phyloP scores from a whole-genome alignment of 192 early-diverging fungal genomes.

The Mortierella antarctica region DNA sequence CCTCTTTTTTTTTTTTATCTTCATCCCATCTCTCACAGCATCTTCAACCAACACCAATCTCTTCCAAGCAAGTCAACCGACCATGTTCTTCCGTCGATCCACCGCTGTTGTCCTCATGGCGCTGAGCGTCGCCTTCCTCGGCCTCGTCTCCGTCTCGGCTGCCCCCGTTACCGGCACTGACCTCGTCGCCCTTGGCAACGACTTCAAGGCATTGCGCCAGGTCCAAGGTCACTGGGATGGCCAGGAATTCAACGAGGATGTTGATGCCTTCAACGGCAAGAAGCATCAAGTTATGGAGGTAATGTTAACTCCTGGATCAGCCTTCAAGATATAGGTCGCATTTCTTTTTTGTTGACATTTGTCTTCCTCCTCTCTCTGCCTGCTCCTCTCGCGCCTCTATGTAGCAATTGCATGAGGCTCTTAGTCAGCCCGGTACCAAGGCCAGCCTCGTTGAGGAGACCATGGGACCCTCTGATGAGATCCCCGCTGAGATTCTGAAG shows the following conservation, averaged over 20 bases:
- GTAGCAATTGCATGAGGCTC: slow-evolving; percentile 10
- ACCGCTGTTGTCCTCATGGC: slow-evolving; percentile 9
- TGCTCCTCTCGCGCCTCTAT: not conserved
- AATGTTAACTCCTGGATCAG: not conserved
- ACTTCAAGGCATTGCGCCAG: slow-evolving; percentile 42
- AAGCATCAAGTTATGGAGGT: slow-evolving; percentile 51
- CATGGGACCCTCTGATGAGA: slow-evolving; percentile 23
- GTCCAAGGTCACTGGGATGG: slow-evolving; percentile 42
- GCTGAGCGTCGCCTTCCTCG: slow-evolving; percentile 16
- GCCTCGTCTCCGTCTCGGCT: slow-evolving; percentile 10
- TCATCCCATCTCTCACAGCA: not conserved
- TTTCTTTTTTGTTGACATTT: not conserved
- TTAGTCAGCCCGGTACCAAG: not conserved
- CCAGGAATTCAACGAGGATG: slow-evolving; percentile 27
- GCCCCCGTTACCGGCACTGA: slow-evolving; percentile 4
- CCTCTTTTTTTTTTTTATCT: not conserved
- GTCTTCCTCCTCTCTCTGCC: not conserved
- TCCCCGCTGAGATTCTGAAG: slow-evolving; percentile 11
- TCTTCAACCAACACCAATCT: not conserved
- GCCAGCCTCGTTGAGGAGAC: not conserved
- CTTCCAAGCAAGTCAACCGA: slow-evolving; percentile 1
- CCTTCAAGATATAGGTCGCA: not conserved
- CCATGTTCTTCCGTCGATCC: slow-evolving; percentile 10
- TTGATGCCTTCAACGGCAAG: slow-evolving; percentile 44
- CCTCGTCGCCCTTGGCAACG: slow-evolving; percentile 18